Base-by-base conservation (phyloP, 495 filamentous ascomycete genomes). In the Aspergillus ellipticus region DNA sequence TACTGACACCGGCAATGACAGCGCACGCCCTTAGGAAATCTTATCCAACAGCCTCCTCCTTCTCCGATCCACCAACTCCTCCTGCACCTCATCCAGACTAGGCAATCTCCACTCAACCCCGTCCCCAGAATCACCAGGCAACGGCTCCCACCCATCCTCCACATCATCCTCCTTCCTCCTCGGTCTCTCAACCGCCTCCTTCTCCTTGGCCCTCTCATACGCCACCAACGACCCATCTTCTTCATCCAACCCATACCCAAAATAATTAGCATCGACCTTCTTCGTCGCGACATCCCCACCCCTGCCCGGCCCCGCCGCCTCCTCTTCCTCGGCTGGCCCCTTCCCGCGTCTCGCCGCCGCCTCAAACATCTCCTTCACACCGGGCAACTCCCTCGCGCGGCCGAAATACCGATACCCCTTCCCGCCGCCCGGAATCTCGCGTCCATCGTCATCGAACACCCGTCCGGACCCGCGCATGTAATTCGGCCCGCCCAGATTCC, bases 301-400 rank as follows among this genome's bases (percentile, higher is more conserved):
- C 43, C 72, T 70, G 82, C 90, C 64, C 80, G 80, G 19, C 71
- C 74, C 74, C 9, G 70, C 73, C 56, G 80, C 79, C 60, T 82
- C 79, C 43, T 87, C 81, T 60, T 82, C 67, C 9, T 81, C 81
- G 53, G 85, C 89, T 53, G 85, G 83, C 16, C 79, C n/a, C n/a
- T n/a, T 77, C 16, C 65, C 67, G 15, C 68, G 65, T 48, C 70
- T 58, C 15, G 79, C 77, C 17, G 88, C 84, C 4, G 86, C 85
- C 66, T 97, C 94, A 67, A 98, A 96, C 73, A 98, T 78, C 74
- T 98, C 94, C 71, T 96, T 97, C 3, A 98, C 94, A 41, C 94
- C 94, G 3, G 94, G 94, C 33, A 98, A 70, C 68, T 97, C 94
- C 62, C 84, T 80, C 51, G 93, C 94, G 7, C 94, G 79, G 0